Base-by-base conservation (phyloP, 805 yeast species). In the Komagataella mondaviorum region DNA sequence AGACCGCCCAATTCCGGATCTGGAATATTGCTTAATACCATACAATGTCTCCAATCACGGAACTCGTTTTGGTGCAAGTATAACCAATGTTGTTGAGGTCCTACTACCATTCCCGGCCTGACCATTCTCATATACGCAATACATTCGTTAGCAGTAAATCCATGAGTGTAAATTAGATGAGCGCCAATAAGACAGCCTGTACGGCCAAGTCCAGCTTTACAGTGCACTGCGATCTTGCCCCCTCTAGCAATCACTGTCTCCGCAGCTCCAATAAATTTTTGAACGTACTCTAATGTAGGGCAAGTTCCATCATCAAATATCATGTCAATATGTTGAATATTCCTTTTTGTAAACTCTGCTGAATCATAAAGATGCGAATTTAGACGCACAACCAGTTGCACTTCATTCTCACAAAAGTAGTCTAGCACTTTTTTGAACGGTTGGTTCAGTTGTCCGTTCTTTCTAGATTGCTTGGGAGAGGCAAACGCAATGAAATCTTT, bases 61-160 rank as follows among this genome's bases (percentile, higher is more conserved):
- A 93, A 93, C 58, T 90, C 96, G 65, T 88, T 83, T 67, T 93
- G 99, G 64, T 93, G 96, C 56, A 93, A 75, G 63, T 93, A 93
- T 53, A 93, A 74, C 99, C 99, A 93, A 70, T 93, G 99, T 65
- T 93, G 99, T 67, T 93, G 99, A 2, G 99, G 99, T 0, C 99
- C 99, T 30, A 93, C 99, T n/a, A 93, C 97, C 99, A 93, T 93
- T 46, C 99, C 99, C 0, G 99, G 99, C 58, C 99, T 79, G 55
- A 93, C 76, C 78, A 93, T 86, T 65, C 99, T 77, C 91, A 93
- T 86, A 63, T 89, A 93, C 1, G 91, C 96, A 59, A 93, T 93
- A 66, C 96, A 93, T 67, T 93, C 99, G 63, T 79, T 85, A 2
- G 99, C 99, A 4, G 98, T 93, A 63, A 93, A 93, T 0, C 97